phyloP scores from a whole-genome alignment of 2,329 filamentous ascomycete genomes.

The Passalora sequoiae region DNA sequence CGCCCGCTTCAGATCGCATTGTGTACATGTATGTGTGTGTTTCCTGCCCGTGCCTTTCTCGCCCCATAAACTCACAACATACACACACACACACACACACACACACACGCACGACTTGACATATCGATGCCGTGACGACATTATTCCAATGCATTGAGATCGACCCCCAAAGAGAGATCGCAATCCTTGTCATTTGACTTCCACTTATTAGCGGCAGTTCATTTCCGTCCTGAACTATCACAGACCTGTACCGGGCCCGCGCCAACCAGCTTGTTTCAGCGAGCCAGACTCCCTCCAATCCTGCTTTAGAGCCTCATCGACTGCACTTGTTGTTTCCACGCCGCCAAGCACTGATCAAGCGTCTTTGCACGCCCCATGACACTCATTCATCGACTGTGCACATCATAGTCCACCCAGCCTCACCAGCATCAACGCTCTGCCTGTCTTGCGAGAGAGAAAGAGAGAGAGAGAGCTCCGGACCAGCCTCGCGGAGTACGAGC shows the following conservation, averaged over 20 bases:
- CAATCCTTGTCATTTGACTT: neutral
- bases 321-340: slow-evolving; percentile 1
- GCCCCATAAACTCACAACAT: too few relatives aligned
- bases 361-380: slow-evolving; percentile 4
- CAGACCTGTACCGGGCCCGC: neutral
- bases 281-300: neutral
- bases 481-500: neutral
- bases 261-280: neutral
- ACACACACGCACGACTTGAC: neutral
- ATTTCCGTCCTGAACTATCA: neutral
- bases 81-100: neutral
- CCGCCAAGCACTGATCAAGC: neutral
- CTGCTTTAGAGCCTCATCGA: neutral
- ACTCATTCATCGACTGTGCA: neutral
- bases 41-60: neutral
- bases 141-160: too few relatives aligned
- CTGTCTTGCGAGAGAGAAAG: too few relatives aligned
- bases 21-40: neutral
- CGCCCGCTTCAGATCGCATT: too few relatives aligned
- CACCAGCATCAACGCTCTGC: neutral
- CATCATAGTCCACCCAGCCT: neutral
- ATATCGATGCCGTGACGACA: neutral
- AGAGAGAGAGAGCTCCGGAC: slow-evolving; percentile 1
- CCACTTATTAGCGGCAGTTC: slow-evolving; percentile 1
- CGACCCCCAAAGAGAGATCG: too few relatives aligned